Conservation (phyloP, 2,329 filamentous ascomycete genomes). For the Trichoderma sp. region DNA sequence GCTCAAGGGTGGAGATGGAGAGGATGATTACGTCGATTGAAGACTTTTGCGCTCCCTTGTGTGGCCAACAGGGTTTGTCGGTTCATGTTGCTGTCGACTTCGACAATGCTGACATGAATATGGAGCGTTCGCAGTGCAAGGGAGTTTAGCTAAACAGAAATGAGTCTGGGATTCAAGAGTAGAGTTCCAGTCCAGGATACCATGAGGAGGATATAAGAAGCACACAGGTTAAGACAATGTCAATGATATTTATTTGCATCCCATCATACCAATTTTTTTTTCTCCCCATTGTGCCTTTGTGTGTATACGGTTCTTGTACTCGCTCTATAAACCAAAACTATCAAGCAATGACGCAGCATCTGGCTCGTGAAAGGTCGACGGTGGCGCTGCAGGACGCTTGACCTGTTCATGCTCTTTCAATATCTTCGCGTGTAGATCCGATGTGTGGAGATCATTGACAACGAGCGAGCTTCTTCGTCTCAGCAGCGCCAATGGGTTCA, state of each 20-base stretch:
- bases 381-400: constrained; percentile 52
- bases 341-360: constrained; percentile 84
- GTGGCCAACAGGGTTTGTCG: background rate
- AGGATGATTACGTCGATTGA: constrained; percentile 44
- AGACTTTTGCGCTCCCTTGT: constrained; percentile 11
- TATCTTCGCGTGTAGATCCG: background rate
- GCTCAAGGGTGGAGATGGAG: constrained; percentile 50
- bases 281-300: background rate
- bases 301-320: background rate
- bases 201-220: background rate
- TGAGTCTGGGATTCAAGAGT: background rate
- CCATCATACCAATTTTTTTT: background rate
- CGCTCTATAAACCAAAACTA: constrained; percentile 77
- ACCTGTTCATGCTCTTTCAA: constrained; percentile 33
- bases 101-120: background rate
- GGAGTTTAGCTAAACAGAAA: background rate
- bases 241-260: background rate
- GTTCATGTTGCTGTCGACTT: background rate
- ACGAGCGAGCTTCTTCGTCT: constrained; percentile 72
- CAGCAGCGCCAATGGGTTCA: constrained; percentile 66
- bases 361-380: constrained; percentile 88
- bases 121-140: background rate
- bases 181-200: background rate
- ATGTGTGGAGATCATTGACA: constrained; percentile 66
- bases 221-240: background rate